A percentile compares a stretch with the other conserved stretches of the same genome.
These are phyloP conservation scores for Stephania cephalantha DNA, from an alignment of 164 flowering plant species.

Conservation along the genomic window DNA sequence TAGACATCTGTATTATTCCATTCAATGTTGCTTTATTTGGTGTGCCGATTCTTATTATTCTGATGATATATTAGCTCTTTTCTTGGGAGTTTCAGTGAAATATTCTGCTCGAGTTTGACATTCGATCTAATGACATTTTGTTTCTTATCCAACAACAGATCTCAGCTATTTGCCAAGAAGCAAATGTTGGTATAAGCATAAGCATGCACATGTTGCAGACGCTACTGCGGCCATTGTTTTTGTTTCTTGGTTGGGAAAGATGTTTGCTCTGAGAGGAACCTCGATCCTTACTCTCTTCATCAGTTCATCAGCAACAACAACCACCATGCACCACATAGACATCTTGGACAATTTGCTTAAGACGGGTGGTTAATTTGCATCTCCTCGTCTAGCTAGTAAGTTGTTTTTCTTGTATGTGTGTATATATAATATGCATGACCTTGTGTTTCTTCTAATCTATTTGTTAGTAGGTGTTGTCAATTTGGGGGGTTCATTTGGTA, in stretches of 20 bases:
- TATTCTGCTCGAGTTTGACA: background rate
- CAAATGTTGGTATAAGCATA: too few relatives aligned
- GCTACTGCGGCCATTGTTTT: constrained; percentile 33
- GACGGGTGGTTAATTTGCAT: constrained; percentile 1
- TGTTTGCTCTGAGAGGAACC: constrained; percentile 81
- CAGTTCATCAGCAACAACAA: constrained; percentile 15
- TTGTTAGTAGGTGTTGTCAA: constrained; percentile 20
- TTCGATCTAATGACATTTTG: background rate
- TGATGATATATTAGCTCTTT: background rate
- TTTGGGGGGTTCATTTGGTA: constrained; percentile 21
- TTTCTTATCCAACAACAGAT: constrained; percentile 37
- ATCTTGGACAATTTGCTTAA: constrained; percentile 11
- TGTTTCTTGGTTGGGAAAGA: constrained; percentile 23
- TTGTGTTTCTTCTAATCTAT: constrained; percentile 19
- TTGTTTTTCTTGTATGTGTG: constrained; percentile 19
- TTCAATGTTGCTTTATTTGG: too few relatives aligned
- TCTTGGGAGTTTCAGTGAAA: background rate
- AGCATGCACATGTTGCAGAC: too few relatives aligned
- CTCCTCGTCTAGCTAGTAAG: constrained; percentile 23
- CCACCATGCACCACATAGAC: constrained; percentile 6
- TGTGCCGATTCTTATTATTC: background rate
- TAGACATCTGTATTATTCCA: too few relatives aligned
- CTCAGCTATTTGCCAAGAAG: constrained; percentile 86
- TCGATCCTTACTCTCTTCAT: too few relatives aligned
- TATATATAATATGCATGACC: constrained; percentile 28